These are phyloP conservation scores for Scorias spongiosa DNA, from an alignment of 2,329 filamentous ascomycete species.

Conservation along the genomic window DNA sequence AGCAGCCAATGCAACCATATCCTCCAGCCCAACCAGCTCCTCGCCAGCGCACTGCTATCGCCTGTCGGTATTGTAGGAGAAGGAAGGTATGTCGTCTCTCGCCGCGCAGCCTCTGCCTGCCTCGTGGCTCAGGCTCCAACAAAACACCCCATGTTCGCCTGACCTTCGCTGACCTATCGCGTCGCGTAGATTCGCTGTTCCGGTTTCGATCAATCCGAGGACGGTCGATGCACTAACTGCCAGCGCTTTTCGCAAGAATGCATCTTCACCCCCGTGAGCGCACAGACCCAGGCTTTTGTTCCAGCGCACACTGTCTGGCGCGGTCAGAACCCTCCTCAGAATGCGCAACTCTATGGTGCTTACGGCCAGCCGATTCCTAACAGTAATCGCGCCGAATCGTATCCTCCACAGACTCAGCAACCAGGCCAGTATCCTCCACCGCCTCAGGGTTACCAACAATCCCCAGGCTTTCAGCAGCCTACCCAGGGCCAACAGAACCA, in stretches of 20 bases:
- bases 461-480: slow-evolving; percentile 10
- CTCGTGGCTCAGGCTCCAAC: not conserved
- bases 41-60: slow-evolving; percentile 44
- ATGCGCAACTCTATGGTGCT: slow-evolving; percentile 33
- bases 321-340: slow-evolving; percentile 26
- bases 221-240: slow-evolving; percentile 60
- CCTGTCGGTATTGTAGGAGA: slow-evolving; percentile 44
- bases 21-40: slow-evolving; percentile 36
- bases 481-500: not conserved
- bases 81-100: slow-evolving; percentile 33
- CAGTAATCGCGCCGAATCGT: slow-evolving; percentile 7
- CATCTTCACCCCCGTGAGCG: slow-evolving; percentile 62
- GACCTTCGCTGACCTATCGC: too few species aligned
- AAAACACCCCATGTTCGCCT: too few species aligned
- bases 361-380: slow-evolving; percentile 34
- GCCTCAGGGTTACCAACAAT: slow-evolving; percentile 29
- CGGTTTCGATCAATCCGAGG: slow-evolving; percentile 55
- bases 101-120: not conserved
- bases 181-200: slow-evolving; percentile 53
- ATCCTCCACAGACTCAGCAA: slow-evolving; percentile 19
- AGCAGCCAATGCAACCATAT: slow-evolving; percentile 26
- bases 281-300: slow-evolving; percentile 59
- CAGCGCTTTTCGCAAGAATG: slow-evolving; percentile 61
- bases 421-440: slow-evolving; percentile 22
- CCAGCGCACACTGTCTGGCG: slow-evolving; percentile 52